Conservation (phyloP, 2,329 filamentous ascomycete genomes). For the Epichloe typhina region DNA sequence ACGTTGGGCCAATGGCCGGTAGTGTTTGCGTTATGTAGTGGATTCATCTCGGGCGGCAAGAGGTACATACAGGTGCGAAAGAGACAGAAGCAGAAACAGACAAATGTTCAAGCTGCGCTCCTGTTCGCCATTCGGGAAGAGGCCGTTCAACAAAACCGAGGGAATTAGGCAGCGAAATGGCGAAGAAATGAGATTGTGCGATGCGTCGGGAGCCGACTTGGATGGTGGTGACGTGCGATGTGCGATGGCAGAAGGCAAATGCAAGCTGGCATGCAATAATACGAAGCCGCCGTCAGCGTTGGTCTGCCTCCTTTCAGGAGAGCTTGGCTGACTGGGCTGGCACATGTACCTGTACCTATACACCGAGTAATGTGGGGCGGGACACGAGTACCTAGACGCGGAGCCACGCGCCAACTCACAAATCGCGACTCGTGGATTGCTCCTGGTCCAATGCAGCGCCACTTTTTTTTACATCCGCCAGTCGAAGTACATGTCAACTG, state of each 20-base stretch:
- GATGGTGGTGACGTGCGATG: slow-evolving; percentile 1
- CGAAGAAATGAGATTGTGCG: neutral
- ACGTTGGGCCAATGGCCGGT: neutral
- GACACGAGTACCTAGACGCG: neutral
- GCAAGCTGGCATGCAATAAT: slow-evolving; percentile 6
- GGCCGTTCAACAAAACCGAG: neutral
- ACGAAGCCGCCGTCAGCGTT: neutral
- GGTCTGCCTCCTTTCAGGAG: neutral
- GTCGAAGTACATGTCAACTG: too few relatives aligned
- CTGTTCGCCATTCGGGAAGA: slow-evolving; percentile 9
- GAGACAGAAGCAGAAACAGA: slow-evolving; percentile 9
- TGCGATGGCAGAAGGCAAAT: slow-evolving; percentile 7
- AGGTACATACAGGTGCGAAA: neutral
- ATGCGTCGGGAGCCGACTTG: slow-evolving; percentile 1
- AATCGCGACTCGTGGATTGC: neutral
- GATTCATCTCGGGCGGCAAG: neutral
- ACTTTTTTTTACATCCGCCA: neutral
- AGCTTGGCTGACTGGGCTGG: neutral
- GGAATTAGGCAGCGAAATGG: neutral
- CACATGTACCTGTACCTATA: neutral
- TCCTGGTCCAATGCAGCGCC: neutral
- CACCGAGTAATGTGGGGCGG: too few relatives aligned
- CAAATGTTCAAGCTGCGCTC: slow-evolving; percentile 8
- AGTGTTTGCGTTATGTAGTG: neutral
- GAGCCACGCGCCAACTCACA: neutral